A percentile compares a stretch with the other conserved stretches of the same genome.
phyloP scores from a whole-genome alignment of 305 asterid genomes.

The Solanum hybrid region DNA sequence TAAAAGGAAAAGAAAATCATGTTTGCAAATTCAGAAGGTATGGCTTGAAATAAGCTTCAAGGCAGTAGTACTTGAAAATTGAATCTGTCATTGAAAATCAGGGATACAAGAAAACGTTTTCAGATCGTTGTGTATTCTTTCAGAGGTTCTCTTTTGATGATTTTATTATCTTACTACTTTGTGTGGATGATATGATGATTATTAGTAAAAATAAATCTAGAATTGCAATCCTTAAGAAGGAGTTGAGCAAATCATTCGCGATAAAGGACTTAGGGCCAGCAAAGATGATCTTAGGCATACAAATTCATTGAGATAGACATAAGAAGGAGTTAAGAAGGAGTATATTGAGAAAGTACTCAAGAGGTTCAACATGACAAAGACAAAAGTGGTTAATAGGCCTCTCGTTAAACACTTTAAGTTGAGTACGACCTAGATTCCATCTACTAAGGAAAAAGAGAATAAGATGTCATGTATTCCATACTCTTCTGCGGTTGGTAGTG shows the following conservation, averaged over 20 bases:
- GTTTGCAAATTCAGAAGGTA: neutral
- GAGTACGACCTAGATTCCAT: neutral
- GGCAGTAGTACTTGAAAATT: neutral
- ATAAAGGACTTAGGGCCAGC: neutral
- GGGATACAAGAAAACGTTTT: neutral
- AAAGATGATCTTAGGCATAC: neutral
- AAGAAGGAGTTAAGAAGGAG: neutral
- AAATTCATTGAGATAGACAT: neutral
- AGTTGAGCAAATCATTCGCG: neutral
- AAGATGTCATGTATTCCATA: neutral
- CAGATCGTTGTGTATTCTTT: neutral
- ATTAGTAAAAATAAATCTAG: neutral
- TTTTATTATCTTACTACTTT: neutral
- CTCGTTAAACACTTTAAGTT: neutral
- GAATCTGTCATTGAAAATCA: neutral
- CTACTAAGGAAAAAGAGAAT: neutral
- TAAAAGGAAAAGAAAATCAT: too few relatives aligned
- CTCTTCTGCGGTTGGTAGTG: neutral
- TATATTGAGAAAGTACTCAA: neutral
- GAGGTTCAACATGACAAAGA: neutral
- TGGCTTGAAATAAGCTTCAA: neutral
- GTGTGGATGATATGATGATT: neutral
- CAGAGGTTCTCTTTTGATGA: neutral
- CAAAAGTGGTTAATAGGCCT: neutral
- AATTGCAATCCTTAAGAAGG: neutral